Evolutionary conservation across 805 yeast species (phyloP), one percentile per base, ranked within the genome.

Genomic region (Schizosaccharomyces lindneri): DNA sequence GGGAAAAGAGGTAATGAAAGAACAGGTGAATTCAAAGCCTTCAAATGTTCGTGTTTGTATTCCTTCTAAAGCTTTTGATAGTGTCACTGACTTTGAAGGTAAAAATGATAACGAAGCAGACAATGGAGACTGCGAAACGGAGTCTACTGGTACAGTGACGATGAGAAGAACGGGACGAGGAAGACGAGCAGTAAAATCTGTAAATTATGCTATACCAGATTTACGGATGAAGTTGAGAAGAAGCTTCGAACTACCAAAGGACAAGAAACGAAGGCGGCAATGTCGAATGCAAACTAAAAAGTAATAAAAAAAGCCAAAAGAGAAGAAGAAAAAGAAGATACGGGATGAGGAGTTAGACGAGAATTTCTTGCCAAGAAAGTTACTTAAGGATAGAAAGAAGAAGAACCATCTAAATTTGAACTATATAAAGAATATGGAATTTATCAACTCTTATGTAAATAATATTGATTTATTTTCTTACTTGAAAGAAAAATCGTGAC

Each of bases 121-220:
- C 41, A 36, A 36, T 13, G 15, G 41, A 1, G 13, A 36, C 13
- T 11, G 41, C 15, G 41, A 13, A 1, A 36, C 2, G 15, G 41
- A 36, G 41, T 36, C 41, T 36, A 36, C 41, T 36, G 17, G 15
- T 36, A 11, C 41, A 36, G 41, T 36, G 41, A 36, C 41, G 51
- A 46, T 7, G 11, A 17, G 24, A 46, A 19, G 27, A 19, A 24
- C 11, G 4, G 51, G 59, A 27, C 32, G 59, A 29, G 24, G 59
- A 7, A 41, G 65, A 41, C 63, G 68, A 9, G 60, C 65, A 11
- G 61, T 65, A 6, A 64, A 62, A 48, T 76, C 78, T 11, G 79
- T 86, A 5, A 79, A 81, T 68, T 86, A 86, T 66, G 80, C 81
- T 21, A 74, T 81, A 43, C 87, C 88, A 0, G 81, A 89, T 1